Evolutionary conservation across 306 rosid genomes (phyloP).

Genomic region (Dalbergia oliveri): DNA sequence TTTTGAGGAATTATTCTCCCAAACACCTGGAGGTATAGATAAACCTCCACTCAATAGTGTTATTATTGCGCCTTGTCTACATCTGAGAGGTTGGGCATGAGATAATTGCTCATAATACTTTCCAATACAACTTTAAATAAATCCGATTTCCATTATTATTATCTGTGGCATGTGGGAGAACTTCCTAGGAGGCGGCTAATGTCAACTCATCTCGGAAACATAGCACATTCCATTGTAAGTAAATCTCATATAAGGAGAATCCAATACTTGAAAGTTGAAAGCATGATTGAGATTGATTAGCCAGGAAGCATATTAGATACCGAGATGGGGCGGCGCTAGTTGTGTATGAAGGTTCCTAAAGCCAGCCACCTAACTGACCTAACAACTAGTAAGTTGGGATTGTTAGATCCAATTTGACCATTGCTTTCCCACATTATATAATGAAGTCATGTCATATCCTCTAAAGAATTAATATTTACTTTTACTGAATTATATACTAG

Average conservation of each 20-base stretch:
- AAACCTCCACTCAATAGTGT: too few species aligned
- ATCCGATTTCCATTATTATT: background rate
- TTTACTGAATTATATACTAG: too few species aligned
- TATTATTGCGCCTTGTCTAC: too few species aligned
- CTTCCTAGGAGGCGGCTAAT: background rate
- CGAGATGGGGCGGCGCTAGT: too few species aligned
- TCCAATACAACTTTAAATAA: background rate
- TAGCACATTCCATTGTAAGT: background rate
- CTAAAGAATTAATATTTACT: too few species aligned
- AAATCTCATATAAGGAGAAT: background rate
- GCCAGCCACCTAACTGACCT: background rate
- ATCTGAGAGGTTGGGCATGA: too few species aligned
- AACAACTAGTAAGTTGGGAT: too few species aligned
- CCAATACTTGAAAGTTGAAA: background rate
- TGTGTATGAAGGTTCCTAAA: background rate
- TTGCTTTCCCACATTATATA: background rate
- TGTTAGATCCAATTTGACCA: background rate
- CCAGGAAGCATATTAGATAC: background rate
- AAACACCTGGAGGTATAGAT: too few species aligned
- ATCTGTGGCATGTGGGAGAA: background rate
- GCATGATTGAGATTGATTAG: background rate
- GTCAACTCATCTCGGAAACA: background rate
- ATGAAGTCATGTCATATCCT: too few species aligned
- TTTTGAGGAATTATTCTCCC: too few species aligned
- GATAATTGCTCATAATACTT: too few species aligned